Base-by-base conservation (phyloP, 768 basidiomycete species). In the Lentinula detonsa region DNA sequence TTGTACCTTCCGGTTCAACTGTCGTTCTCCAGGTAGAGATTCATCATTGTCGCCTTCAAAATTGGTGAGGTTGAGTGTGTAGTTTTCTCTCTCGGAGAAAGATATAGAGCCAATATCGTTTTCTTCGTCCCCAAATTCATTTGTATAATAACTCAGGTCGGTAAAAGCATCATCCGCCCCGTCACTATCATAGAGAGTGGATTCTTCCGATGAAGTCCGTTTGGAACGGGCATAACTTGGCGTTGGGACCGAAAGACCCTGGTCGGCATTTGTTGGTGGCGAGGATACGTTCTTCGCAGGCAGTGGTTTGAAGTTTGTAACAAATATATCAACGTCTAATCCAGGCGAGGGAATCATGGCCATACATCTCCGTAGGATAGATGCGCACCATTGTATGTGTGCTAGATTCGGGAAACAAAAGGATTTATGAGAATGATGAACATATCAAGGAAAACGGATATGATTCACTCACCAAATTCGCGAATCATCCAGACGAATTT, bases 401-500 rank as follows among this genome's bases (percentile, higher is more conserved):
- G 85, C 89, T 90, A 65, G 15, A 5, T 45, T 45, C 15, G 46
- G 23, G 28, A 40, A 34, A 45, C 34, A 55, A 23, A 16, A 23
- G 5, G 23, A 35, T 21, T 46, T 31, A 35, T 49, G 46, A 31
- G 34, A 56, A 28, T 23, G 3, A 42, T 9, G 6, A 43, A 43
- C 16, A 28, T 2, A 56, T 31, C 3, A 5, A 21, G 23, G 37
- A 60, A n/a, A 18, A 49, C 23, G 57, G 18, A 13, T 42, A 48
- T 58, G 7, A 8, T 28, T 13, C 1, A 76, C 87, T 72, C 61
- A 90, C 89, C 80, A 67, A 85, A 91, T 67, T 91, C 91, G 42
- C 88, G 78, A 21, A 90, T 75, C 48, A 91, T 79, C 90, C 90
- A 92, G 2, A 91, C 78, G 64, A 92, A 90, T 16, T 90, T 77